phyloP scores from a whole-genome alignment of 2,329 filamentous ascomycete species.

The Arachnomyces sp. region DNA sequence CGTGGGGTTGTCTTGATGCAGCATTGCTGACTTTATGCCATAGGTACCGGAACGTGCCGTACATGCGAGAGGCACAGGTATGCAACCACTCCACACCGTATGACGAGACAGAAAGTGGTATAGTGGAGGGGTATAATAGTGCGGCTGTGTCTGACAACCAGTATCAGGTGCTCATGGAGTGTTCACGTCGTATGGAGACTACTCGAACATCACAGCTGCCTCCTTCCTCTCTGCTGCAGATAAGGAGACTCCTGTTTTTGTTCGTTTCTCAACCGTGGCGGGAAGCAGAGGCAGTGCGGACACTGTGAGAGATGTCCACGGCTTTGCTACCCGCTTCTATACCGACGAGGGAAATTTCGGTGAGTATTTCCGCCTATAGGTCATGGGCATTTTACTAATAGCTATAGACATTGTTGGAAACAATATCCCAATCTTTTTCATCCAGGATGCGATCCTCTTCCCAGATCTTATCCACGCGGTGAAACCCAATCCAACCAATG shows the following conservation, averaged over 20 bases:
- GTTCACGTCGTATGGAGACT: constrained; percentile 60
- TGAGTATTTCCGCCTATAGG: constrained; percentile 12
- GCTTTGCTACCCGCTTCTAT: constrained; percentile 62
- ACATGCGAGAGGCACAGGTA: constrained; percentile 57
- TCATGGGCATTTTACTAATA: not conserved
- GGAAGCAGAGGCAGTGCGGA: constrained; percentile 62
- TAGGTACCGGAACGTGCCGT: constrained; percentile 57
- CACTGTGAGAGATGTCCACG: constrained; percentile 63
- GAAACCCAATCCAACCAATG: constrained; percentile 33
- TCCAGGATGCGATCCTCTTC: constrained; percentile 35
- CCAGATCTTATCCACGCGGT: constrained; percentile 34
- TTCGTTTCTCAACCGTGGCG: constrained; percentile 68
- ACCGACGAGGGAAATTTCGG: constrained; percentile 64
- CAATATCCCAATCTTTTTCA: constrained; percentile 36
- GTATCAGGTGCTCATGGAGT: constrained; percentile 53
- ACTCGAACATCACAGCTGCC: constrained; percentile 59
- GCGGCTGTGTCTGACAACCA: not conserved
- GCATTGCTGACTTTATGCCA: constrained; percentile 6
- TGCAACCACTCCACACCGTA: too few species aligned
- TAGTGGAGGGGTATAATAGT: not conserved
- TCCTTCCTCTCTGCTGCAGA: constrained; percentile 51
- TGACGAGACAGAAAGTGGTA: too few species aligned
- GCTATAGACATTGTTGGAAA: constrained; percentile 31
- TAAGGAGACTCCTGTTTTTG: constrained; percentile 57
- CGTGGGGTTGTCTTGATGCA: not conserved